Percentiles rank a stretch among this genome's conserved stretches.
Conservation (phyloP, 257 asterid genomes). For the Echites panduratus region DNA sequence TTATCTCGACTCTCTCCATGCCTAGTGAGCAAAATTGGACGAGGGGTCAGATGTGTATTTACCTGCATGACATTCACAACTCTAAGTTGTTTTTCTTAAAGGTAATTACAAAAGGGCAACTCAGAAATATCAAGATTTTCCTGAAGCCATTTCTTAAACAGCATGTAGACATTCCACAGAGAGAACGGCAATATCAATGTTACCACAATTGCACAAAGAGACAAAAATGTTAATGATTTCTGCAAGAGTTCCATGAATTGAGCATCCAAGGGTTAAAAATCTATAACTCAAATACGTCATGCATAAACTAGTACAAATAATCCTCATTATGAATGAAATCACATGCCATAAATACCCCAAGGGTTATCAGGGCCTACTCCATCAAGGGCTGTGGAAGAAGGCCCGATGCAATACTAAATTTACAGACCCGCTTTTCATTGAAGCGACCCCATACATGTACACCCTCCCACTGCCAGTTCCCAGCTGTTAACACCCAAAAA, state of each 20-base stretch:
- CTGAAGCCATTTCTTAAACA: neutral
- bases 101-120: conserved; percentile 6
- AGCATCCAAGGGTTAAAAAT: neutral
- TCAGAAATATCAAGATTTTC: neutral
- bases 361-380: neutral
- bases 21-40: conserved; percentile 96
- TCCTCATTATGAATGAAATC: neutral
- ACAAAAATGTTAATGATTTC: neutral
- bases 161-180: neutral
- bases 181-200: neutral
- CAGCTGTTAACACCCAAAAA: neutral
- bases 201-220: neutral
- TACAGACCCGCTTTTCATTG: neutral
- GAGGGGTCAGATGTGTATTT: conserved; percentile 95
- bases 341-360: neutral
- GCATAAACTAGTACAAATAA: neutral
- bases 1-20: conserved; percentile 96
- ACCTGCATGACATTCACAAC: conserved; percentile 45
- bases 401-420: neutral
- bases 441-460: neutral
- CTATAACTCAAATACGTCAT: neutral
- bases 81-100: neutral
- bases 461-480: neutral
- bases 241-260: neutral
- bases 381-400: neutral